Base-by-base conservation (phyloP, 768 basidiomycete species). In the Trametes villosa region DNA sequence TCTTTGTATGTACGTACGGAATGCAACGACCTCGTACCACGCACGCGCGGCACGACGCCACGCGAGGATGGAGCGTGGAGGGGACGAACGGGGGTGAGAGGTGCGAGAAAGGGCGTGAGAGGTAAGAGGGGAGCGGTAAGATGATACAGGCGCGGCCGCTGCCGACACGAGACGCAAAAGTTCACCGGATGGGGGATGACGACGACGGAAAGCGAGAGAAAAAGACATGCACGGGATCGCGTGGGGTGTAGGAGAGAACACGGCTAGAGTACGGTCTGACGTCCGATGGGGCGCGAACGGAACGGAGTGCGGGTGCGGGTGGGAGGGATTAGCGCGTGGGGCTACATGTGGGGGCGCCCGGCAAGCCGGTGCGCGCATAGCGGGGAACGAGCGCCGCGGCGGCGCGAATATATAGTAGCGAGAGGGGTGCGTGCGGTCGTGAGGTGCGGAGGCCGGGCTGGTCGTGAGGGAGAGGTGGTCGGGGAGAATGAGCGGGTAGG, bases 1-100 rank as follows among this genome's bases (percentile, higher is more conserved):
- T 64, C 62, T 52, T 57, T 62, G 50, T 53, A 53, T 61, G 49
- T 52, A 59, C 62, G 49, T 52, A 59, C 57, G 61, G 46, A 41
- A 54, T 59, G 56, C 56, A 27, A 41, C 38, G 20, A 42, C 58
- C 57, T 46, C 56, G 27, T 34, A 38, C 24, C 44, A 22, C 41
- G 22, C 31, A 29, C 49, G 33, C 18, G 60, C n/a, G 18, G 24
- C 22, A 26, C 20, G 24, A 48, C 55, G 55, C 42, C 24, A 47
- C 51, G 49, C 40, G 41, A 27, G 57, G 49, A 49, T 27, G 34
- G 40, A 15, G 33, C 8, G 33, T 15, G 36, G 8, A 4, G 36
- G 36, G 36, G 6, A 18, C 36, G 36, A 27, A 38, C 17, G 30
- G 33, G 38, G 22, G 41, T 9, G 53, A 34, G 38, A 13, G 33